A percentile compares a stretch with the other conserved stretches of the same genome.
Conservation (phyloP, 2,329 filamentous ascomycete species). For the Ophiostoma quercus region DNA sequence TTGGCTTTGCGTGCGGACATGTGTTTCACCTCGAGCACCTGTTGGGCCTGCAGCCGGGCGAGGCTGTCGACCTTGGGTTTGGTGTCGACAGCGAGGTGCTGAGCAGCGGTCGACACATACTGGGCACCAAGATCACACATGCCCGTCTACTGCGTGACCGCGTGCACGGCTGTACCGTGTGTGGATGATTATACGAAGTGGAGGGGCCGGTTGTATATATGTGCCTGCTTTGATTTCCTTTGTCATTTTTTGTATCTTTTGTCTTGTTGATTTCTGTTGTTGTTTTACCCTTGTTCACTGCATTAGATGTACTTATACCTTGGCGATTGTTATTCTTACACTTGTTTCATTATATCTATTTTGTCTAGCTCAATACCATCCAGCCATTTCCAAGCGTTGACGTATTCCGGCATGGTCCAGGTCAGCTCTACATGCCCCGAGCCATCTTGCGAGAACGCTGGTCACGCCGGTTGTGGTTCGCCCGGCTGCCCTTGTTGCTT, state of each 20-base stretch:
- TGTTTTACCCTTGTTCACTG: neutral
- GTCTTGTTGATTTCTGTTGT: neutral
- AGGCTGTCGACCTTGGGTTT: constrained; percentile 37
- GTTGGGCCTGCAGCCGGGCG: constrained; percentile 48
- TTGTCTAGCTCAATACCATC: constrained; percentile 6
- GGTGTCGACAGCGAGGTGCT: constrained; percentile 39
- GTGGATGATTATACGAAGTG: constrained; percentile 29
- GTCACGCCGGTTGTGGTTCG: constrained; percentile 82
- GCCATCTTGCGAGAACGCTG: constrained; percentile 61
- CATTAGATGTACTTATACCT: constrained; percentile 12
- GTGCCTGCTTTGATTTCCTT: neutral
- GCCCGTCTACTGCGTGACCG: constrained; percentile 71
- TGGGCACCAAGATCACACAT: constrained; percentile 83
- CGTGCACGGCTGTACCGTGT: constrained; percentile 61
- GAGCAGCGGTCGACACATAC: constrained; percentile 52
- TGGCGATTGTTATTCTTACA: constrained; percentile 4
- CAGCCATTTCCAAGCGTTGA: neutral
- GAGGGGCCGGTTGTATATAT: neutral
- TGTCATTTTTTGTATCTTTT: neutral
- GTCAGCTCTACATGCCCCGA: constrained; percentile 41
- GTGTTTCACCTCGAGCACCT: constrained; percentile 74
- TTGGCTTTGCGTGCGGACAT: constrained; percentile 78
- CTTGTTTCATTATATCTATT: neutral
- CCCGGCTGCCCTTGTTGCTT: constrained; percentile 71
- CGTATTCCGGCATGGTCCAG: neutral